Evolutionary conservation across 1,284 basidiomycete species (phyloP).

Genomic region (Thecaphora thlaspeos): DNA sequence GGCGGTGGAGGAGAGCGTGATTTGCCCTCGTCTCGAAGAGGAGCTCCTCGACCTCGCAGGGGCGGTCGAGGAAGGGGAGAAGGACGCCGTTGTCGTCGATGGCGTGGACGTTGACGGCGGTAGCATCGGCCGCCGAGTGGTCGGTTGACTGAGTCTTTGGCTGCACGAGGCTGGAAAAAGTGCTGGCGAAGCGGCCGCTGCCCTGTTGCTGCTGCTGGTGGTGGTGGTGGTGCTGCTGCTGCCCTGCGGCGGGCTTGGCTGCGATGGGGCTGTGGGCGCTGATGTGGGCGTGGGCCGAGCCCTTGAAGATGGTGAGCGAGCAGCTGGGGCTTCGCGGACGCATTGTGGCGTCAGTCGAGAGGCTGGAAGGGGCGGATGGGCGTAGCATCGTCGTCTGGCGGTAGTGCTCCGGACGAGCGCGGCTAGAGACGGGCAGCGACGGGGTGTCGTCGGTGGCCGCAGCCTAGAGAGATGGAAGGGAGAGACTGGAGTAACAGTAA

Average conservation of each 20-base stretch:
- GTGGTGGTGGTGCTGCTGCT: conserved; percentile 1
- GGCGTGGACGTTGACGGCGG: conserved; percentile 28
- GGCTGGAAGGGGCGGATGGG: not conserved
- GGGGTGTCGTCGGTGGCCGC: too few relatives aligned
- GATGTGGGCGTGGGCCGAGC: conserved; percentile 18
- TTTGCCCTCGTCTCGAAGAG: conserved; percentile 30
- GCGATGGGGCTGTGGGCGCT: conserved; percentile 22
- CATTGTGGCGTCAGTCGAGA: conserved; percentile 6
- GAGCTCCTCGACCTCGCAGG: conserved; percentile 27
- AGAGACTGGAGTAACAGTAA: too few relatives aligned
- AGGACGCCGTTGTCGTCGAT: conserved; percentile 28
- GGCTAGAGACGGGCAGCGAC: too few relatives aligned
- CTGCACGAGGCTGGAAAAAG: conserved; percentile 16
- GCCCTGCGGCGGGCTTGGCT: conserved; percentile 5
- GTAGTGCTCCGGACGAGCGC: too few relatives aligned
- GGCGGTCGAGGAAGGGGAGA: conserved; percentile 36
- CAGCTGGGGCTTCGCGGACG: conserved; percentile 16
- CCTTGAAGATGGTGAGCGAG: conserved; percentile 33
- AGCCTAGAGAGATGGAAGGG: too few relatives aligned
- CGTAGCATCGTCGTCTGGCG: too few relatives aligned
- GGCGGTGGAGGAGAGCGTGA: conserved; percentile 15
- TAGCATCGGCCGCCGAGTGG: too few relatives aligned
- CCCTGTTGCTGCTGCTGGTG: too few relatives aligned
- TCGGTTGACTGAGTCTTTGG: too few relatives aligned
- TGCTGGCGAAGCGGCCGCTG: conserved; percentile 16